phyloP scores from a whole-genome alignment of 2,329 filamentous ascomycete genomes.

The Aspergillus transmontanensis region DNA sequence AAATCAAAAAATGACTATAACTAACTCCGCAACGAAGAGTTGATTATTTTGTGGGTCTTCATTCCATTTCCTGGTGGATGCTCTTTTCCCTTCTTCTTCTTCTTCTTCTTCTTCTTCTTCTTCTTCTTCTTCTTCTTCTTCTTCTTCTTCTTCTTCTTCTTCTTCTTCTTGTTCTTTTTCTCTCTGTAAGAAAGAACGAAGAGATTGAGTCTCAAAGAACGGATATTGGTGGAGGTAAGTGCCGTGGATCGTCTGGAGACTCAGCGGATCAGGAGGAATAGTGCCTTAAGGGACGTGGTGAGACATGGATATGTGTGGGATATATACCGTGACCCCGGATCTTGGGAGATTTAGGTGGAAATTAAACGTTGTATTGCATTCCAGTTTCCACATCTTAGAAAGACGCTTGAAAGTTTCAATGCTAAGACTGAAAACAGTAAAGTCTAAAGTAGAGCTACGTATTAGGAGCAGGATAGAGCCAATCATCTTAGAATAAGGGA shows the following conservation, averaged over 20 bases:
- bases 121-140: too few species aligned
- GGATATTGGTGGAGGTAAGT: not conserved
- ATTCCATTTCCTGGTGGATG: not conserved
- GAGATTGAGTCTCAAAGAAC: not conserved
- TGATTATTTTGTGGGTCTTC: not conserved
- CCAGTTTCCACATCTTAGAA: not conserved
- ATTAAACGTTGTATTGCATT: not conserved
- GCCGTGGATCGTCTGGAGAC: not conserved
- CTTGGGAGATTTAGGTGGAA: not conserved
- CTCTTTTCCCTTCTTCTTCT: not conserved
- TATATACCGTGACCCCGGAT: not conserved
- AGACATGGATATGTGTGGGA: not conserved
- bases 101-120: not conserved
- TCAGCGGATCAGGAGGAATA: not conserved
- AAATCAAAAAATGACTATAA: too few species aligned
- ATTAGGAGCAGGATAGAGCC: not conserved
- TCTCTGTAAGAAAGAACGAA: not conserved
- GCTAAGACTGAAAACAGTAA: not conserved
- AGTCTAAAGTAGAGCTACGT: not conserved
- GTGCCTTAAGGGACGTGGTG: not conserved
- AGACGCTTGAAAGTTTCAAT: not conserved
- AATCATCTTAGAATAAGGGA: not conserved
- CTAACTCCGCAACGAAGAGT: not conserved
- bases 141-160: not conserved
- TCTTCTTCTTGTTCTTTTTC: not conserved